Evolutionary conservation across 352 stramenopile species (phyloP).

Genomic region (Ochromonadaceae sp.): DNA sequence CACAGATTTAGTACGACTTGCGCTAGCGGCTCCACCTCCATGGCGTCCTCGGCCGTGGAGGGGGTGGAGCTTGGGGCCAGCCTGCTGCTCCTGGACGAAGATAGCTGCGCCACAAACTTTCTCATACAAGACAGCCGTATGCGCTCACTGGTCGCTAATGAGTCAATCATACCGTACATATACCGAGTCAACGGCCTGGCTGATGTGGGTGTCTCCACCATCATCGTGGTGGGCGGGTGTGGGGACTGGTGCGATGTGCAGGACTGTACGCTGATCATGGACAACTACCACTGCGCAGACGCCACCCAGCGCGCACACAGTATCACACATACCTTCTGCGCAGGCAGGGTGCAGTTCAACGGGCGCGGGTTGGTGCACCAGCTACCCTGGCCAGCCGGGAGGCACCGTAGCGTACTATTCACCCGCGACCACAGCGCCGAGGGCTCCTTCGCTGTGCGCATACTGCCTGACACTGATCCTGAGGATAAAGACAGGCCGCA

Average conservation of each 20-base stretch:
- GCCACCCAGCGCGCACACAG: constrained; percentile 57
- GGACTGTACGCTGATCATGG: constrained; percentile 89
- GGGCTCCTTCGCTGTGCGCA: too few species aligned
- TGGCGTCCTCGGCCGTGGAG: too few species aligned
- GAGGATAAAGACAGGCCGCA: too few species aligned
- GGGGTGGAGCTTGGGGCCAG: constrained; percentile 67
- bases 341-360: constrained; percentile 19
- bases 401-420: too few species aligned
- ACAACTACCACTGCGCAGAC: constrained; percentile 75
- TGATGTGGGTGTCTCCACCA: constrained; percentile 63
- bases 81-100: constrained; percentile 81
- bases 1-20: too few species aligned
- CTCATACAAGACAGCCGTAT: constrained; percentile 93
- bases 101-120: constrained; percentile 88
- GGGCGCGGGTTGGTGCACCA: constrained; percentile 19
- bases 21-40: too few species aligned
- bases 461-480: too few species aligned
- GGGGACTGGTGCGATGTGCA: constrained; percentile 90
- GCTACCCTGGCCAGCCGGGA: constrained; percentile 21
- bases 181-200: constrained; percentile 56
- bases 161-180: too few species aligned
- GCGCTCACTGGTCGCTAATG: constrained; percentile 71
- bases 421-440: too few species aligned
- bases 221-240: constrained; percentile 83
- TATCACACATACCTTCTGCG: constrained; percentile 20